These are phyloP conservation scores for Rhizopogon vesiculosus DNA, from an alignment of 768 basidiomycete species.

Conservation along the genomic window DNA sequence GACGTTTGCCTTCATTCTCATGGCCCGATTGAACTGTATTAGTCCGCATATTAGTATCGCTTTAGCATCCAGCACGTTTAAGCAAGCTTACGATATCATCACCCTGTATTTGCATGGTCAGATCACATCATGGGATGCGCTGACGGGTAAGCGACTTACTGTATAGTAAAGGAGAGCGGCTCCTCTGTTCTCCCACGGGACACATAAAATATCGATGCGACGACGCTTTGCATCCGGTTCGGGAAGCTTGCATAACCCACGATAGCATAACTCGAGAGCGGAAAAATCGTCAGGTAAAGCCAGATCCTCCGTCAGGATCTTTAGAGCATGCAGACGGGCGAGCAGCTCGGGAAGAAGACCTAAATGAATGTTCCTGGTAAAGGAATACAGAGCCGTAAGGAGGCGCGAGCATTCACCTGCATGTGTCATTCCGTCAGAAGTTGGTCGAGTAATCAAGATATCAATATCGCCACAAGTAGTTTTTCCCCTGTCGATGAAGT, in stretches of 20 bases:
- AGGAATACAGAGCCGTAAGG: conserved; percentile 1
- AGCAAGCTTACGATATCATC: conserved; percentile 74
- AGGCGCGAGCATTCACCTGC: conserved; percentile 38
- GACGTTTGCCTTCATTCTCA: conserved; percentile 77
- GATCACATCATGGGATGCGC: background rate
- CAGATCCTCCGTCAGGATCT: conserved; percentile 79
- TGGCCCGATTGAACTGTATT: conserved; percentile 80
- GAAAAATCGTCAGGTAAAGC: conserved; percentile 62
- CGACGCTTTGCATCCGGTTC: conserved; percentile 45
- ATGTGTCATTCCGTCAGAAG: conserved; percentile 71
- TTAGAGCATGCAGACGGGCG: conserved; percentile 44
- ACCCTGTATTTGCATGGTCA: conserved; percentile 40
- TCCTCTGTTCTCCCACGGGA: conserved; percentile 76
- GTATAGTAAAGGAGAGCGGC: conserved; percentile 93
- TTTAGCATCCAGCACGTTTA: background rate
- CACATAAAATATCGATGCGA: conserved; percentile 80
- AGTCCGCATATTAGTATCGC: background rate
- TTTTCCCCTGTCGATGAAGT: conserved; percentile 52
- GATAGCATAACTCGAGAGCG: conserved; percentile 74
- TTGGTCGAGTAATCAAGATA: conserved; percentile 75
- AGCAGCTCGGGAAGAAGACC: conserved; percentile 63
- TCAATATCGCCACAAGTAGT: conserved; percentile 88
- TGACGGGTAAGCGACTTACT: conserved; percentile 34
- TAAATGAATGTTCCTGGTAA: conserved; percentile 18
- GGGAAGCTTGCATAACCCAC: conserved; percentile 69